phyloP scores from a whole-genome alignment of 2,329 filamentous ascomycete species.

The Scedosporium dehoogii region DNA sequence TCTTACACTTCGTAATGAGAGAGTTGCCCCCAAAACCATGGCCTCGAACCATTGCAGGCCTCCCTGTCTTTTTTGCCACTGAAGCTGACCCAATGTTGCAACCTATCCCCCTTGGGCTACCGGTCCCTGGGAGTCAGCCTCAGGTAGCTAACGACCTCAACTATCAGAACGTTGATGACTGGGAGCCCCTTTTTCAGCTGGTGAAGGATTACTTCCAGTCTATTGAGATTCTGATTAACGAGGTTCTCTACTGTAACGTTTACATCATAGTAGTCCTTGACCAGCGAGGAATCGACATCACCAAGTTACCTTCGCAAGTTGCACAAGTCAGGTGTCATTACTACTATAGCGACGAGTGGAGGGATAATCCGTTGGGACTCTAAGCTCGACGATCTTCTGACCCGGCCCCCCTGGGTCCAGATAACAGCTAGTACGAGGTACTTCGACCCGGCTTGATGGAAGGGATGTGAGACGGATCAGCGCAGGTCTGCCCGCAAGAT shows the following conservation, averaged over 20 bases:
- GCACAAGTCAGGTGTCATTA: background rate
- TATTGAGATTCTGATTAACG: background rate
- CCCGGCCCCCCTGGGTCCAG: background rate
- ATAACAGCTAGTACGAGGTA: background rate
- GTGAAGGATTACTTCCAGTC: background rate
- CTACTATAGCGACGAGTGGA: background rate
- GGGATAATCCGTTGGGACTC: background rate
- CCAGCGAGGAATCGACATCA: background rate
- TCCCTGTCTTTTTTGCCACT: too few species aligned
- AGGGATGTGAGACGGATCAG: background rate
- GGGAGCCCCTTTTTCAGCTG: background rate
- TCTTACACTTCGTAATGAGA: too few species aligned
- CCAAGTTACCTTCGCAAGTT: background rate
- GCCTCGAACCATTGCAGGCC: too few species aligned
- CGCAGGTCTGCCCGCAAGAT: too few species aligned
- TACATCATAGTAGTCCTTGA: background rate
- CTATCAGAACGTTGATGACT: background rate
- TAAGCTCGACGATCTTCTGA: background rate
- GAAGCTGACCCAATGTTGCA: too few species aligned
- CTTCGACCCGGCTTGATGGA: constrained; percentile 1
- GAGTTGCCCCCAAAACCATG: too few species aligned
- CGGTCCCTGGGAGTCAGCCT: background rate
- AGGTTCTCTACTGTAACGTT: background rate
- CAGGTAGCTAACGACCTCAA: background rate
- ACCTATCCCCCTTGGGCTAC: background rate